Percentiles rank a stretch among this genome's conserved stretches.
Evolutionary conservation across 108 stramenopile species (phyloP).

Genomic region (Nitzschia putrida): DNA sequence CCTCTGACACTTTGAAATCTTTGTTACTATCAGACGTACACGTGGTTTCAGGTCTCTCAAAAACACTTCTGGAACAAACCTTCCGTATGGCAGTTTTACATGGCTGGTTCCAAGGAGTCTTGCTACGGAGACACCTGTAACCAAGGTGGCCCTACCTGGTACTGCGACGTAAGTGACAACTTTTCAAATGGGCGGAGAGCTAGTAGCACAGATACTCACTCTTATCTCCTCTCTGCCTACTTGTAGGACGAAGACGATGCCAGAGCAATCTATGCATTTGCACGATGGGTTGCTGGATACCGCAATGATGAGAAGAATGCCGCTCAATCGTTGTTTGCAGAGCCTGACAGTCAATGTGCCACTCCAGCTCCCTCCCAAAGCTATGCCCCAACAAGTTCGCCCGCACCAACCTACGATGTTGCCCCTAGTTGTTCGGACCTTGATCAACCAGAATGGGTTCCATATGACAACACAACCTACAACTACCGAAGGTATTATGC

Average conservation of each 20-base stretch:
- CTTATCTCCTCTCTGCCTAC: background rate
- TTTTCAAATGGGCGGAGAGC: background rate
- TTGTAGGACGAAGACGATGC: slow-evolving; percentile 5
- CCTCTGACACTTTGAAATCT: background rate
- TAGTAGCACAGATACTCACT: background rate
- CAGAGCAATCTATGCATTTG: background rate
- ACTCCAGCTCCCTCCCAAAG: slow-evolving; percentile 2
- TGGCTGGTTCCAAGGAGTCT: background rate
- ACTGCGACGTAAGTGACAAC: background rate
- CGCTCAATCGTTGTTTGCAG: background rate
- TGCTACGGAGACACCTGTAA: background rate
- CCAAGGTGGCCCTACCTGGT: background rate
- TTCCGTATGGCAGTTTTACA: background rate
- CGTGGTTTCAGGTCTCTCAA: background rate
- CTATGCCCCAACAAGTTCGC: background rate
- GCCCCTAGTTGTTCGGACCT: background rate
- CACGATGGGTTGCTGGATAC: slow-evolving; percentile 1
- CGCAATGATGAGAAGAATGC: background rate
- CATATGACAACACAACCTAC: background rate
- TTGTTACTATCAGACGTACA: background rate
- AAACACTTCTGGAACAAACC: background rate
- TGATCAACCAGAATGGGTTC: background rate
- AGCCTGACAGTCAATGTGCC: background rate
- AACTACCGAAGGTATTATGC: background rate
- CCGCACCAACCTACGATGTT: background rate